A percentile compares a stretch with the other conserved stretches of the same genome.
Conservation (phyloP, 192 early-diverging fungal species). For the Geranomyces variabilis region DNA sequence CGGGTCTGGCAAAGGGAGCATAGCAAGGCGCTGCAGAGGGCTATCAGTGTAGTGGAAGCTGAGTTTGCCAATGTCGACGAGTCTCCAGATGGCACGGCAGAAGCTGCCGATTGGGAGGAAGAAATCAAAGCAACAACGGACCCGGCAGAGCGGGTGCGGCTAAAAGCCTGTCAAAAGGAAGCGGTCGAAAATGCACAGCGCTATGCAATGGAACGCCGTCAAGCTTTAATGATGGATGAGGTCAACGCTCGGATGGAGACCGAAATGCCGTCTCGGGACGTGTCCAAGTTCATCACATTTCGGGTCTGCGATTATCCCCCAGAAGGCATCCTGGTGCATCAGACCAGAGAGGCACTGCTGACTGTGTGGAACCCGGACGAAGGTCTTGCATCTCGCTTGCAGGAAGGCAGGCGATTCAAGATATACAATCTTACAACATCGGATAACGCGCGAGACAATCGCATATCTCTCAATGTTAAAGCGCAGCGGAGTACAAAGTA, state of each 20-base stretch:
- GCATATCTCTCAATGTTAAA: slow-evolving; percentile 9
- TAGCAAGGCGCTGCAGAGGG: neutral
- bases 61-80: neutral
- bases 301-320: slow-evolving; percentile 53
- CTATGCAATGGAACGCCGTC: neutral
- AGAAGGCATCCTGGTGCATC: neutral
- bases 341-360: slow-evolving; percentile 40
- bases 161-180: neutral
- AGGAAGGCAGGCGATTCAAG: slow-evolving; percentile 62
- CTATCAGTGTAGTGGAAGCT: neutral
- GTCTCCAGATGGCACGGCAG: too few species aligned
- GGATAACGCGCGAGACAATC: slow-evolving; percentile 18
- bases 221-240: neutral
- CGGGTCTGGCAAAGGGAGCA: slow-evolving; percentile 26
- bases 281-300: slow-evolving; percentile 49
- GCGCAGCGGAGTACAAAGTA: slow-evolving; percentile 37
- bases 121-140: too few species aligned
- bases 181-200: neutral
- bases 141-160: neutral
- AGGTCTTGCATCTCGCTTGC: slow-evolving; percentile 34
- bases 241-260: slow-evolving; percentile 4
- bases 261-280: slow-evolving; percentile 34
- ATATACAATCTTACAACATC: slow-evolving; percentile 25
- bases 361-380: slow-evolving; percentile 55
- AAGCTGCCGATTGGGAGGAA: too few species aligned